Evolutionary conservation across 192 early-diverging fungal species (phyloP).

Genomic region (Linnemannia exigua): DNA sequence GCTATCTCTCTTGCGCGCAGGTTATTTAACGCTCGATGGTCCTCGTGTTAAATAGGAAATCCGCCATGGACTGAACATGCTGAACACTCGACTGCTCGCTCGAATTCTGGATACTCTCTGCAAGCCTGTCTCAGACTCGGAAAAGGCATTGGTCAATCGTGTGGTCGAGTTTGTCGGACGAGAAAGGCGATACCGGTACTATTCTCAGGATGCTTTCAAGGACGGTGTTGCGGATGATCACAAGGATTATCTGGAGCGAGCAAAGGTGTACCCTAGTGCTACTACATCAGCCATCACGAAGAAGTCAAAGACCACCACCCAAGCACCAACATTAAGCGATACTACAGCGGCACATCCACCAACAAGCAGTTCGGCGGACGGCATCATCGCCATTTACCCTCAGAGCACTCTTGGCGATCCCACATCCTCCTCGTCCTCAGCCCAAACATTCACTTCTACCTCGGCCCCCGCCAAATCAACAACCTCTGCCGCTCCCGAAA

Average conservation of each 20-base stretch:
- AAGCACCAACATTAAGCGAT: constrained; percentile 12
- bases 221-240: constrained; percentile 36
- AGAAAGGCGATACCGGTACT: constrained; percentile 76
- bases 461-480: neutral
- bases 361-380: neutral
- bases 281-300: neutral
- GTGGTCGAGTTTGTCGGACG: constrained; percentile 74
- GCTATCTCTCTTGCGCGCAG: neutral
- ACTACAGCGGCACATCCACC: neutral
- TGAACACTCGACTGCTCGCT: constrained; percentile 63
- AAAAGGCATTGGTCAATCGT: constrained; percentile 52
- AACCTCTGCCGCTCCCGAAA: neutral
- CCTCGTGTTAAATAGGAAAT: constrained; percentile 51
- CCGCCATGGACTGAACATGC: constrained; percentile 61
- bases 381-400: neutral
- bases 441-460: neutral
- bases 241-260: constrained; percentile 31
- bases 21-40: neutral
- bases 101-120: constrained; percentile 61
- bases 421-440: neutral
- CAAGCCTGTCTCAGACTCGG: constrained; percentile 18
- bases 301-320: neutral
- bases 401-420: neutral
- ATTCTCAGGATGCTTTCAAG: constrained; percentile 53
- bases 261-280: constrained; percentile 2